Base-by-base conservation (phyloP, 768 basidiomycete genomes). In the Lentinula aciculospora region DNA sequence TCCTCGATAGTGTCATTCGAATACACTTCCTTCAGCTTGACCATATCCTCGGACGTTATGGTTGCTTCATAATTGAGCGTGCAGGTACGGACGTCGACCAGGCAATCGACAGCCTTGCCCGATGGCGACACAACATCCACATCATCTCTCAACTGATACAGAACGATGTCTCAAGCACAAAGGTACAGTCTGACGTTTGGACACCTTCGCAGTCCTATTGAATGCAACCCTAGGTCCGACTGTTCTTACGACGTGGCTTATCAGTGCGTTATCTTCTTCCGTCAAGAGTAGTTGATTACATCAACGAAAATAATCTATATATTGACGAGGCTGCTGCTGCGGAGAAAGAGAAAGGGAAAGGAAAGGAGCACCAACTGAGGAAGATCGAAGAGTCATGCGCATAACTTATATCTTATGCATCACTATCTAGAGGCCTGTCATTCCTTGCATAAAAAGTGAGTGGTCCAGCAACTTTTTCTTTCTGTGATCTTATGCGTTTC, bases 121-220 rank as follows among this genome's bases (percentile, higher is more conserved):
- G 80, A 60, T 88, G 83, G 87, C 84, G 85, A 60, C 78, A 82
- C 68, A 95, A 94, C 67, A 94, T 96, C 60, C 86, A 93, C 66
- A 83, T 98, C 60, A 88, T 97, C 65, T 88, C 90, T 56, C 94
- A 97, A 70, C 81, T 96, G 56, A 96, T 98, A 62, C 94, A 96
- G 74, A 98, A 98, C 68, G 94, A 98, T 68, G 94, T 98, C 45
- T 95, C 93, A 6, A 94, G 91, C 62, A 97, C 95, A 21, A 98
- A 97, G 78, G 93, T 84, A 64, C 17, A 63, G 3, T 50, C 32
- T 10, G 32, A 23, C 44, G 39, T 55, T 50, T 29, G 39, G 25
- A 36, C 4, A 28, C 46, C 15, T 34, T 47, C n/a, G 3, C 37
- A 31, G 17, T n/a, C 37, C 10, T 29, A 5, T 9, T 58, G 17